Conservation (phyloP, 225 moss, liverwort and hornwort species). For the Straminergon stramineum region DNA sequence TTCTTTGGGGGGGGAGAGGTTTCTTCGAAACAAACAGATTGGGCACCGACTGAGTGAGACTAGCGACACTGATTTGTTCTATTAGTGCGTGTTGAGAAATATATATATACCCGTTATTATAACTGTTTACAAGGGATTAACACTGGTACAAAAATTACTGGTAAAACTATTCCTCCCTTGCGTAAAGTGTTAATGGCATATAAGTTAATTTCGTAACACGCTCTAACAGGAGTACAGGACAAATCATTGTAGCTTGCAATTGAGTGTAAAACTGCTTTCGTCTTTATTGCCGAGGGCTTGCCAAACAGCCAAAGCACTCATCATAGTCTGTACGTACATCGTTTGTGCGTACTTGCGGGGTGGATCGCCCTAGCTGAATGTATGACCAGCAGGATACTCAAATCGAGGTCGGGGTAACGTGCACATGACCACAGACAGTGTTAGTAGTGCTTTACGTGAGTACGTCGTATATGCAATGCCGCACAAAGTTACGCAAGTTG, state of each 20-base stretch:
- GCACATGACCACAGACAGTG: background rate
- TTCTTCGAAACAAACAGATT: background rate
- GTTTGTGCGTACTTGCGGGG: background rate
- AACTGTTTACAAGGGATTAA: background rate
- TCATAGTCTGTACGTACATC: background rate
- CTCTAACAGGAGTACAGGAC: background rate
- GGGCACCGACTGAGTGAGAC: background rate
- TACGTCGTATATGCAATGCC: background rate
- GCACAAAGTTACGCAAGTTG: background rate
- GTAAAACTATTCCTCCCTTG: background rate
- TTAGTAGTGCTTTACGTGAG: background rate
- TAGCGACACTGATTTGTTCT: background rate
- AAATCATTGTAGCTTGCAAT: background rate
- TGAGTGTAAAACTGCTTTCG: background rate
- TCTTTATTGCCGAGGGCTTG: background rate
- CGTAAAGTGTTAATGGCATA: background rate
- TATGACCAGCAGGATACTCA: no score
- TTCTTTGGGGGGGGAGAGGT: background rate
- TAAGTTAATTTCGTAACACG: background rate
- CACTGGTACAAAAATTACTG: background rate
- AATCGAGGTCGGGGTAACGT: background rate
- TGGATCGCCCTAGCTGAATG: background rate
- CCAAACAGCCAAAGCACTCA: background rate
- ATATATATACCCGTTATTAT: no score
- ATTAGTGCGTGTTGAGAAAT: background rate